Percentiles rank a stretch among this genome's conserved stretches.
Conservation (phyloP, 306 rosid genomes). For the Citrullus mucosospermus region DNA sequence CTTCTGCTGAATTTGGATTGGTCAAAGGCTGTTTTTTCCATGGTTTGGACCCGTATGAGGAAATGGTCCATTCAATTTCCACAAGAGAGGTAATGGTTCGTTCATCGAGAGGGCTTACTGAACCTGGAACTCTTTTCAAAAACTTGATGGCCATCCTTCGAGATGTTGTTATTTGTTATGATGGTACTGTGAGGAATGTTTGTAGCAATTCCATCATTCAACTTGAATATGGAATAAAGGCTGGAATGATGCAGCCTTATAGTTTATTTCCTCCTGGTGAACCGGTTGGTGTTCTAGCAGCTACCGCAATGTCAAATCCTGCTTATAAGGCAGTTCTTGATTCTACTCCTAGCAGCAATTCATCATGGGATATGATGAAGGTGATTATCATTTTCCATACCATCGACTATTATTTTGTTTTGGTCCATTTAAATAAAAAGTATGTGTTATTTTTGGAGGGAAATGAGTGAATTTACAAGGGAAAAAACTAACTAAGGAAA, state of each 20-base stretch:
- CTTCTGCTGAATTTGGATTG: conserved; percentile 75
- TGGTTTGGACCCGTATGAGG: conserved; percentile 89
- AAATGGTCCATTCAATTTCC: conserved; percentile 79
- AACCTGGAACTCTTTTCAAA: conserved; percentile 86
- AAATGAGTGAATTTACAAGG: too few relatives aligned
- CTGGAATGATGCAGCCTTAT: conserved; percentile 24
- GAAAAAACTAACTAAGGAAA: too few relatives aligned
- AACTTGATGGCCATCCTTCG: conserved; percentile 95
- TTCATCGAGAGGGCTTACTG: conserved; percentile 87
- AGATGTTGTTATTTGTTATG: conserved; percentile 80
- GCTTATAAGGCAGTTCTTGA: conserved; percentile 97
- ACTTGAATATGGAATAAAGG: conserved; percentile 54
- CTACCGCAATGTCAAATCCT: conserved; percentile 96
- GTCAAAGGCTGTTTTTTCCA: conserved; percentile 59
- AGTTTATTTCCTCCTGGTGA: conserved; percentile 79
- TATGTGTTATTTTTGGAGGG: neutral
- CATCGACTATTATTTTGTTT: neutral
- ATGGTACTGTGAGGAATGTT: conserved; percentile 84
- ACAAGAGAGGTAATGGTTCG: conserved; percentile 76
- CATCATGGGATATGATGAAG: conserved; percentile 99
- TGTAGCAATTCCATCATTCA: conserved; percentile 78
- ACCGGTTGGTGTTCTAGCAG: conserved; percentile 97
- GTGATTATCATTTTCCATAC: conserved; percentile 17
- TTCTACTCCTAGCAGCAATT: conserved; percentile 78
- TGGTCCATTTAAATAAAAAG: neutral